Conservation (phyloP, 148 eudicot species). For the Hydrangea macrophylla region DNA sequence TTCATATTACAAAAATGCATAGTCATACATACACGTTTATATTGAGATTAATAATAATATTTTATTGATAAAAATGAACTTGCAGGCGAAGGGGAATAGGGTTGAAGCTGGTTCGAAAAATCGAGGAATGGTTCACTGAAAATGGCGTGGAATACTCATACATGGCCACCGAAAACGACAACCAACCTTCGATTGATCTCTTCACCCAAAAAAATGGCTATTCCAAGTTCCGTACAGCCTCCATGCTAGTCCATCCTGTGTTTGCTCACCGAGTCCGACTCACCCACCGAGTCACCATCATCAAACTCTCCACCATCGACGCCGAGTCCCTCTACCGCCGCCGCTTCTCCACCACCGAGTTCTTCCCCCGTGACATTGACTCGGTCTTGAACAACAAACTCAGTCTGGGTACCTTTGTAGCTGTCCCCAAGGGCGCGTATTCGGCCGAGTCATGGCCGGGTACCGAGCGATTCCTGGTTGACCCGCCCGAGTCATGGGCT, state of each 20-base stretch:
- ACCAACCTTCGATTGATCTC: conserved; percentile 56
- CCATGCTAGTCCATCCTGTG: conserved; percentile 73
- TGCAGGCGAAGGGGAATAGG: conserved; percentile 78
- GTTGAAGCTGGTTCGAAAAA: conserved; percentile 44
- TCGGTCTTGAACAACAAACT: conserved; percentile 50
- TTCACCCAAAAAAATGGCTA: conserved; percentile 77
- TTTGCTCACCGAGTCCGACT: conserved; percentile 58
- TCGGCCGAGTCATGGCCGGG: conserved; percentile 36
- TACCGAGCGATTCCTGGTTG: conserved; percentile 25
- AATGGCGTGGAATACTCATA: conserved; percentile 79
- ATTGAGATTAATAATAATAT: not conserved
- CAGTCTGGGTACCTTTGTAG: conserved; percentile 63
- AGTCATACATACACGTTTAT: no score
- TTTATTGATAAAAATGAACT: not conserved
- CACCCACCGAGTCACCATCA: conserved; percentile 27
- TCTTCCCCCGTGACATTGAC: conserved; percentile 86
- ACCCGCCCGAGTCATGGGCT: conserved; percentile 78
- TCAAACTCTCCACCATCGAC: conserved; percentile 48
- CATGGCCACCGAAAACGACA: conserved; percentile 76
- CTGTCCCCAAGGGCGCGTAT: conserved; percentile 36
- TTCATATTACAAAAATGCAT: no score
- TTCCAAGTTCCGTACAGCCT: conserved; percentile 74
- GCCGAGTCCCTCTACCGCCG: conserved; percentile 71
- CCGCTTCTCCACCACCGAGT: conserved; percentile 70
- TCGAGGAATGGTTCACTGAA: conserved; percentile 70